A percentile compares a stretch with the other conserved stretches of the same genome.
Conservation (phyloP, 106 monocot genomes). For the Acorus calamus region DNA sequence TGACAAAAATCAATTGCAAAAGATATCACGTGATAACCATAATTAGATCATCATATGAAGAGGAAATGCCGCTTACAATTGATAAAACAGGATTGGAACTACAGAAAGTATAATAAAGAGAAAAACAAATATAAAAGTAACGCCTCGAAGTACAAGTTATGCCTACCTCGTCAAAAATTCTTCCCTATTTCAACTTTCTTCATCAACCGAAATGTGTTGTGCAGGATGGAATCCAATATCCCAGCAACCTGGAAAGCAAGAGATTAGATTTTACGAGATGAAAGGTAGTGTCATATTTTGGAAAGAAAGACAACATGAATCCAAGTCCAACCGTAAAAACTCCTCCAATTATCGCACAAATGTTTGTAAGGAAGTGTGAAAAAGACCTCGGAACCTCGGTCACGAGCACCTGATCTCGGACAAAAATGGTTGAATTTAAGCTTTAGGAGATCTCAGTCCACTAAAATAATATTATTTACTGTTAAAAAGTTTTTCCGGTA, state of each 20-base stretch:
- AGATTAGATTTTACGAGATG: not conserved
- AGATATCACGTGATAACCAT: no score
- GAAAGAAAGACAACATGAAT: not conserved
- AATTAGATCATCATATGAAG: no score
- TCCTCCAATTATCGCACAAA: slow-evolving; percentile 95
- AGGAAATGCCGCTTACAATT: no score
- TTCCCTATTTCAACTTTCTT: slow-evolving; percentile 69
- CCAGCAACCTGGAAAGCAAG: slow-evolving; percentile 57
- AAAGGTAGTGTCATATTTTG: not conserved
- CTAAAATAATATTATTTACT: not conserved
- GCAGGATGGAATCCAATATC: slow-evolving; percentile 61
- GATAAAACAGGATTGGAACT: no score
- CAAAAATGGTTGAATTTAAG: not conserved
- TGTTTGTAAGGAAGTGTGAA: slow-evolving; percentile 93
- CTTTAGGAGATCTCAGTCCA: not conserved
- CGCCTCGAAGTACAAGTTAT: no score
- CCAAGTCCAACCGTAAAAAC: slow-evolving; percentile 70
- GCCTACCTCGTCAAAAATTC: slow-evolving; percentile 17
- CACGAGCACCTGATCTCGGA: slow-evolving; percentile 56
- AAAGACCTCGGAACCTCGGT: slow-evolving; percentile 75
- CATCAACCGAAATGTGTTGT: slow-evolving; percentile 49
- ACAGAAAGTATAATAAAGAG: no score
- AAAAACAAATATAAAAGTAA: no score
- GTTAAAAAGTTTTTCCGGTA: slow-evolving; percentile 1
- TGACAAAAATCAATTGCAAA: no score